phyloP scores from a whole-genome alignment of 148 eudicot species.

The Arbutus unedo region DNA sequence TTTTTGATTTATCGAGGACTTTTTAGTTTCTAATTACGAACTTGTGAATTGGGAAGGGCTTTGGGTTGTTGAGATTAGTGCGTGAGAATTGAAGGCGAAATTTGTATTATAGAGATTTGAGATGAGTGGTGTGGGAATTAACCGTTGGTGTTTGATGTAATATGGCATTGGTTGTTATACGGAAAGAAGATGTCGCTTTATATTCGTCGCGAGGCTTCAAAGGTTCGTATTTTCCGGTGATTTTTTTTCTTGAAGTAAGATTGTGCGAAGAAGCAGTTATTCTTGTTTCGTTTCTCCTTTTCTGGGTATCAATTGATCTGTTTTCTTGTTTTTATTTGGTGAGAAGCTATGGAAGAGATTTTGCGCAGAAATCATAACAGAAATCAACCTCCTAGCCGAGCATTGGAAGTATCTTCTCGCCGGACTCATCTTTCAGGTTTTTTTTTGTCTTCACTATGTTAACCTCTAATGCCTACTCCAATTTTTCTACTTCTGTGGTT shows the following conservation, averaged over 20 bases:
- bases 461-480: no score
- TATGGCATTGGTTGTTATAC: constrained; percentile 45
- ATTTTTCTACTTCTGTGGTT: background rate
- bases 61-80: background rate
- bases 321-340: constrained; percentile 4
- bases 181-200: constrained; percentile 73
- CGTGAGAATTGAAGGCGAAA: background rate
- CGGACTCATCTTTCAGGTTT: constrained; percentile 82
- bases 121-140: constrained; percentile 14
- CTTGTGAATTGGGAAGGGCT: background rate
- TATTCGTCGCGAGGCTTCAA: constrained; percentile 96
- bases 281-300: background rate
- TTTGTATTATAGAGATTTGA: constrained; percentile 10
- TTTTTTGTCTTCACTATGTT: background rate
- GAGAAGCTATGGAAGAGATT: constrained; percentile 89
- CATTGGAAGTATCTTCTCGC: constrained; percentile 92
- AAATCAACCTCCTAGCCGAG: constrained; percentile 68
- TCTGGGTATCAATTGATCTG: background rate
- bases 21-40: background rate
- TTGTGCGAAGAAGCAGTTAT: background rate
- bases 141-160: constrained; percentile 42
- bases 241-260: no score
- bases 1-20: background rate
- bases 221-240: constrained; percentile 41
- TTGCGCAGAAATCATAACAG: constrained; percentile 68